Percentiles rank a stretch among this genome's conserved stretches.
Evolutionary conservation across 257 asterid genomes (phyloP).

Genomic region (Petunia axillaris): DNA sequence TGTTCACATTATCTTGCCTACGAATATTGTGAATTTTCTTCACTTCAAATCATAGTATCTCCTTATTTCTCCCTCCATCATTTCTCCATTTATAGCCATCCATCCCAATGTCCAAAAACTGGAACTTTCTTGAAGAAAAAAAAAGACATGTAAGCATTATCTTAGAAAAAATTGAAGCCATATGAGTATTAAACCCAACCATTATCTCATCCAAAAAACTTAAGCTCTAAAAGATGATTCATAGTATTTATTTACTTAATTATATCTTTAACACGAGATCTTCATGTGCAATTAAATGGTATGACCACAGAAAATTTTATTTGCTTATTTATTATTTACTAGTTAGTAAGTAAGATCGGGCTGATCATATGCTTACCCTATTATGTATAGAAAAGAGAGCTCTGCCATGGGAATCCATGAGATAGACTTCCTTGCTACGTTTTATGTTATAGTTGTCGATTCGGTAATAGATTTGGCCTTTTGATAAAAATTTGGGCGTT

Average conservation of each 20-base stretch:
- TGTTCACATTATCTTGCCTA: conserved; percentile 23
- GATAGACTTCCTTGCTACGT: conserved; percentile 47
- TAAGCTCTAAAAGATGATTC: too few relatives aligned
- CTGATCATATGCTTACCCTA: conserved; percentile 42
- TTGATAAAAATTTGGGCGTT: too few relatives aligned
- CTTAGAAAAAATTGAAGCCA: too few relatives aligned
- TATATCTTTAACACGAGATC: too few relatives aligned
- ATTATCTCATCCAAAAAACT: too few relatives aligned
- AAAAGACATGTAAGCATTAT: too few relatives aligned
- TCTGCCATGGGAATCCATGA: conserved; percentile 54
- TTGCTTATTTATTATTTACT: too few relatives aligned
- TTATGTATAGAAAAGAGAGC: conserved; percentile 51
- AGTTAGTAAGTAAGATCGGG: too few relatives aligned
- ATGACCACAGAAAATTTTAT: too few relatives aligned
- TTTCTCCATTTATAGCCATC: conserved; percentile 37
- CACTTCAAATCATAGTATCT: conserved; percentile 45
- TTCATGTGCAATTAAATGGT: too few relatives aligned
- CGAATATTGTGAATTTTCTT: conserved; percentile 27
- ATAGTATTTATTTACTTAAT: too few relatives aligned
- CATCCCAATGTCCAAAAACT: conserved; percentile 43
- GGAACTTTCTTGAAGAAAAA: conserved; percentile 26
- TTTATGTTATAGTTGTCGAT: conserved; percentile 60
- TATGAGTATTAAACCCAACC: too few relatives aligned
- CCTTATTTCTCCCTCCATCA: conserved; percentile 25
- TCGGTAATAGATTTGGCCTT: conserved; percentile 41